Evolutionary conservation across 1,284 basidiomycete genomes (phyloP), one percentile per base, ranked within the genome.

Genomic region (Heterobasidion irregulare): DNA sequence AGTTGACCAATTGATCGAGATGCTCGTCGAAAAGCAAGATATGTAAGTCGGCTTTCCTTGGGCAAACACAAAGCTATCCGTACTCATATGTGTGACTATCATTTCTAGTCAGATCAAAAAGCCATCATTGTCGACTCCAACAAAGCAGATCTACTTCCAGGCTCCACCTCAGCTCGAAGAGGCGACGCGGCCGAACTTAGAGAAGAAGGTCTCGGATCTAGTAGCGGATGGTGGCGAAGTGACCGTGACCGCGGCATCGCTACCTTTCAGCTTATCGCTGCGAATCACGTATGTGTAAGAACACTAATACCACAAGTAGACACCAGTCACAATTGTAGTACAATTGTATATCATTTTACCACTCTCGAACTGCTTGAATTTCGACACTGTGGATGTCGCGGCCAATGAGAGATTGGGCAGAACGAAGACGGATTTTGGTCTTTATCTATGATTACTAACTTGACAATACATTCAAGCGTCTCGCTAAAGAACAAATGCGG

Each of bases 111-210:
- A 97, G 82, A 86, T 97, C 72, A 94, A 94, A 73, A 92, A 85
- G 65, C 94, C 94, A 0, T 95, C 93, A 0, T 69, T 97, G 46
- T 89, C 89, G 12, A 81, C 82, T 16, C 73, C 71, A 18, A 77
- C 73, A 16, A 80, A 77, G 59, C 88, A 87, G 53, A 83, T 99
- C 47, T 99, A 96, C 75, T 85, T 94, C 68, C 92, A 96, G 68
- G 90, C 89, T 0, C 96, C 97, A 6, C 89, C 90, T 3, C 90
- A 94, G 65, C 77, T 99, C 8, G 89, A 96, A 68, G 75, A 86
- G 68, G 83, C 84, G 5, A 99, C 95, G 3, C 82, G 93, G 38
- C 85, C 85, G 0, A 99, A 99, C 69, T 75, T 99, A 46, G 81
- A 84, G 63, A 96, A 92, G 75, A 85, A 80, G 61, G 78, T 99